Evolutionary conservation across 2,329 filamentous ascomycete genomes (phyloP), one percentile per base, ranked within the genome.

Genomic region (Eutypa lata): DNA sequence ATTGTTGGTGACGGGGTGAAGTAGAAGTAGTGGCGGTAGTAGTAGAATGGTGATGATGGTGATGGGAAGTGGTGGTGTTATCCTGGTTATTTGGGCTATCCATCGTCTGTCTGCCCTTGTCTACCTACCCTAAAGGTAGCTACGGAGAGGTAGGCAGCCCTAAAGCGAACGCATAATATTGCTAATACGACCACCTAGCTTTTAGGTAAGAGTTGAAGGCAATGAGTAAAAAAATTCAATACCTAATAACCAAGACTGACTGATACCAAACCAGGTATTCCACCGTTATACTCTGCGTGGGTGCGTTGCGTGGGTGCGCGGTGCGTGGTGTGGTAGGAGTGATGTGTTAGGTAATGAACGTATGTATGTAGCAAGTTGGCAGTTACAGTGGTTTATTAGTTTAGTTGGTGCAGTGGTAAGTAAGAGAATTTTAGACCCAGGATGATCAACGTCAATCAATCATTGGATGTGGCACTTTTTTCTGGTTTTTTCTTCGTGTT

Each of bases 1-100:
- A 77, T 63, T 64, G 71, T 73, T 72, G 72, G 73, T 73, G 65
- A 71, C 68, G 60, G 3, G 42, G 8, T 3, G 47, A 13, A 11
- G 18, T 38, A 50, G 73, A 72, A 47, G 47, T 43, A 38, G 45
- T 50, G 40, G 52, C 52, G 55, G 48, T 53, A 52, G 49, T 38
- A 31, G 26, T 6, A 16, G 7, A 14, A 38, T 7, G 35, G 13
- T 38, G 35, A 16, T 38, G 35, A 38, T 38, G 35, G 35, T 38
- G 35, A 16, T 38, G 13, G n/a, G 13, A 14, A 38, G 35, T 16
- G 35, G 35, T 16, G n/a, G 6, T n/a, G 42, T n/a, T 45, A 24
- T 26, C 42, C 42, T 1, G 18, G 19, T 42, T 11, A 18, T 22
- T 42, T 11, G 13, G 42, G 42, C 22, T 45, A 24, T 26, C 42